These are phyloP conservation scores for Zygoascus sp. DNA, from an alignment of 1,139 yeast genomes.

Conservation along the genomic window DNA sequence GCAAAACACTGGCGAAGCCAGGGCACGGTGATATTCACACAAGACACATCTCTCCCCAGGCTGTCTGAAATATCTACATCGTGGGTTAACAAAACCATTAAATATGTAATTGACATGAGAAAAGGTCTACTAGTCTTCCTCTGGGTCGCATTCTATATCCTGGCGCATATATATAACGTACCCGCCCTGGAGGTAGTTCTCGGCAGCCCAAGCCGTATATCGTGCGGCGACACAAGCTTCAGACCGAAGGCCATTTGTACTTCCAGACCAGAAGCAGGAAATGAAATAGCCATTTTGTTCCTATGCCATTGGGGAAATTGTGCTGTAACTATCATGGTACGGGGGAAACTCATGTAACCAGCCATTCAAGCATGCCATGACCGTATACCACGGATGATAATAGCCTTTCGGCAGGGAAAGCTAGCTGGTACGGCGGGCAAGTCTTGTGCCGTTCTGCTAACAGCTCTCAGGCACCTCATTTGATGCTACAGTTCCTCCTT, in stretches of 20 bases:
- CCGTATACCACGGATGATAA: slow-evolving; percentile 18
- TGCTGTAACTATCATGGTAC: slow-evolving; percentile 6
- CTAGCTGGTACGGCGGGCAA: slow-evolving; percentile 18
- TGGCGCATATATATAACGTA: slow-evolving; percentile 1
- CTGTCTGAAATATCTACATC: no score
- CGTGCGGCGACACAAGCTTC: background rate
- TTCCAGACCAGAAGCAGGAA: background rate
- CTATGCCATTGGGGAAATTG: slow-evolving; percentile 5
- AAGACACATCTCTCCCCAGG: no score
- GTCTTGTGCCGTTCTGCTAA: slow-evolving; percentile 12
- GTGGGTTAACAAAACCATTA: no score
- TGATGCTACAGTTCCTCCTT: background rate
- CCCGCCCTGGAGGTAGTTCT: background rate
- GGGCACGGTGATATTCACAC: no score
- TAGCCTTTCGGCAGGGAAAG: slow-evolving; percentile 17
- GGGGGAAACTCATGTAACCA: slow-evolving; percentile 7
- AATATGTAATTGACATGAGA: no score
- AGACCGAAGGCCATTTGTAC: background rate
- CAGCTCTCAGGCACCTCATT: slow-evolving; percentile 1
- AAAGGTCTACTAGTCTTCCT: no score
- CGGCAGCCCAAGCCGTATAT: background rate
- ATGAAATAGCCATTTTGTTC: background rate
- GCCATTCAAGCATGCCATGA: slow-evolving; percentile 22
- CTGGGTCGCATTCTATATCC: slow-evolving; percentile 8
- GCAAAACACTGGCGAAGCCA: no score